Conservation (phyloP, 2,329 filamentous ascomycete genomes). For the Beauveria bassiana region DNA sequence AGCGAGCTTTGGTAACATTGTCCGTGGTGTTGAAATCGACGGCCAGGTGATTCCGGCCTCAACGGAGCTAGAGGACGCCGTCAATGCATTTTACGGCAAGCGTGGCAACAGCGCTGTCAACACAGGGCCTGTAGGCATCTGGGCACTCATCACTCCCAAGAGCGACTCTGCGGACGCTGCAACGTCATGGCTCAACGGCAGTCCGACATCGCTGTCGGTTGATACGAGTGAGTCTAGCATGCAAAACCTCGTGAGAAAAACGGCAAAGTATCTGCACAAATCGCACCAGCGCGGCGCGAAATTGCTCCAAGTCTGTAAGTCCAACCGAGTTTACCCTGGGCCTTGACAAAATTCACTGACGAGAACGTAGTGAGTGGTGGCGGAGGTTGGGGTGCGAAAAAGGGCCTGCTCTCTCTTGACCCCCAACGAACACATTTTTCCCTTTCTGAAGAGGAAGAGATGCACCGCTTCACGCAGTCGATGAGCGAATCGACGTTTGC, state of each 20-base stretch:
- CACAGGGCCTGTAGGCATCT: constrained; percentile 50
- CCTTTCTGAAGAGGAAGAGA: constrained; percentile 38
- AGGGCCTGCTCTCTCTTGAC: constrained; percentile 70
- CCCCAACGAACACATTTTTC: constrained; percentile 51
- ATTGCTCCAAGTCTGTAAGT: constrained; percentile 38
- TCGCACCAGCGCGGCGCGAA: constrained; percentile 36
- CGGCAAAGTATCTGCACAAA: constrained; percentile 22
- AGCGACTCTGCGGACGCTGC: constrained; percentile 11
- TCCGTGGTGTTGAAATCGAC: constrained; percentile 52
- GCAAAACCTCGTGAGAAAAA: constrained; percentile 17
- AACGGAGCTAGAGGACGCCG: constrained; percentile 58
- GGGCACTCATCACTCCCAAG: constrained; percentile 60
- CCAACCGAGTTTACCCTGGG: neutral
- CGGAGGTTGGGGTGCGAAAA: constrained; percentile 76
- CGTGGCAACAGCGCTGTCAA: constrained; percentile 17
- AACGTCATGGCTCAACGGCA: constrained; percentile 9
- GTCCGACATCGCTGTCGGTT: constrained; percentile 2
- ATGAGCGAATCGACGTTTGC: constrained; percentile 45
- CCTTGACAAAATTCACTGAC: constrained; percentile 16
- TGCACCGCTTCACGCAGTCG: constrained; percentile 45
- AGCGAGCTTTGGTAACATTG: constrained; percentile 69
- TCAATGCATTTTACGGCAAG: constrained; percentile 49
- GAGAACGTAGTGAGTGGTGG: constrained; percentile 58
- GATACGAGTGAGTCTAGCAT: constrained; percentile 11
- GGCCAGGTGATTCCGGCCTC: constrained; percentile 53